A percentile compares a stretch with the other conserved stretches of the same genome.
Evolutionary conservation across 306 rosid species (phyloP).

Genomic region (Vigna nakashimae): DNA sequence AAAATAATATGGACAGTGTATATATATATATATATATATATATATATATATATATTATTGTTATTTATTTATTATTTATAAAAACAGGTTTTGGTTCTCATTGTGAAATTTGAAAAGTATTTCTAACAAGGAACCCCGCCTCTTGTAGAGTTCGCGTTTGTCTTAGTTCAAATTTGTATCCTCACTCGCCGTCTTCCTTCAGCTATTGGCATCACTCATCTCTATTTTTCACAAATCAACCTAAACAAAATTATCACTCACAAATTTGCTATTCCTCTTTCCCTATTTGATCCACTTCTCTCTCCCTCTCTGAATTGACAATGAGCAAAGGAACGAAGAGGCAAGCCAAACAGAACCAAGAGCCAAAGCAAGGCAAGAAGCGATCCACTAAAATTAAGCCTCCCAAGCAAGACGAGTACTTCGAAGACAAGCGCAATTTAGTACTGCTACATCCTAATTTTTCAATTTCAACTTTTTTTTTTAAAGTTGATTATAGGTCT

Average conservation of each 20-base stretch:
- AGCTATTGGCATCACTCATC: no score
- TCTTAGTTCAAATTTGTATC: not conserved
- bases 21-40: no score
- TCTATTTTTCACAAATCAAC: no score
- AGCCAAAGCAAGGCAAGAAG: constrained; percentile 40
- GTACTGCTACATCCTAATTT: constrained; percentile 7
- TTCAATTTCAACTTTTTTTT: not conserved
- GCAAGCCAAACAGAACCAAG: constrained; percentile 43
- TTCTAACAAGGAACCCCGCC: not conserved
- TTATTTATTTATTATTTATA: no score
- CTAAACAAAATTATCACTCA: not conserved
- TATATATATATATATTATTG: no score
- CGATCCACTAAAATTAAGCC: constrained; percentile 46
- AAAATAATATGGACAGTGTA: no score
- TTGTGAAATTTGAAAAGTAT: not conserved
- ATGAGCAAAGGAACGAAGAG: constrained; percentile 61
- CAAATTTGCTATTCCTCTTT: not conserved
- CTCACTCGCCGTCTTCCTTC: not conserved
- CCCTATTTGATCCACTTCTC: not conserved
- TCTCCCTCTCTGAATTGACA: constrained; percentile 16
- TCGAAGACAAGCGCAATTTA: constrained; percentile 57
- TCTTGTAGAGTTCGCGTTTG: not conserved
- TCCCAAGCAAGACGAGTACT: constrained; percentile 51
- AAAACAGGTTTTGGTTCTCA: not conserved
- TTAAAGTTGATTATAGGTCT: not conserved